These are phyloP conservation scores for Alectoria sarmentosa DNA, from an alignment of 495 filamentous ascomycete species.

Conservation along the genomic window DNA sequence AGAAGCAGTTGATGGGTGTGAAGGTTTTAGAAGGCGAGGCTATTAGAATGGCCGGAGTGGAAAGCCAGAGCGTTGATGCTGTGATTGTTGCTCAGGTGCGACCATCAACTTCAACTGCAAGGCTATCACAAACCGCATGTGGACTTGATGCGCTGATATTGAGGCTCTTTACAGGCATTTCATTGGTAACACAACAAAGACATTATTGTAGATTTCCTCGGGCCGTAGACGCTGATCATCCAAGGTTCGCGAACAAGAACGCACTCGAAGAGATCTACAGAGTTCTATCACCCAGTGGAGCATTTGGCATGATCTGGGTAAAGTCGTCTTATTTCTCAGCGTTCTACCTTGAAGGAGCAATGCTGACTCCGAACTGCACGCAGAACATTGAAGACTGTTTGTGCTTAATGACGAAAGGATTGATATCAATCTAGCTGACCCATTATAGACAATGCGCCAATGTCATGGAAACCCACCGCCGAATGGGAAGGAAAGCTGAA, in stretches of 20 bases:
- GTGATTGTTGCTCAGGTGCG: slow-evolving; percentile 59
- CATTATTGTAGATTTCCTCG: not conserved
- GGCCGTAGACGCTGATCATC: not conserved
- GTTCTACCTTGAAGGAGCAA: not conserved
- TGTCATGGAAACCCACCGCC: slow-evolving; percentile 37
- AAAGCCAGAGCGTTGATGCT: slow-evolving; percentile 51
- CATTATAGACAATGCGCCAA: slow-evolving; percentile 43
- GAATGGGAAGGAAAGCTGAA: slow-evolving; percentile 50
- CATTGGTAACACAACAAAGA: slow-evolving; percentile 45
- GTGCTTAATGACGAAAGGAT: slow-evolving; percentile 11
- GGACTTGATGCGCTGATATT: slow-evolving; percentile 7
- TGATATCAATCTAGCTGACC: slow-evolving; percentile 12
- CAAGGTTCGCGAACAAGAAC: slow-evolving; percentile 53
- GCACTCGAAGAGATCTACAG: slow-evolving; percentile 53
- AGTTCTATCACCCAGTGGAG: slow-evolving; percentile 43
- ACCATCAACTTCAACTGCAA: not conserved
- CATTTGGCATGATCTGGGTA: slow-evolving; percentile 51
- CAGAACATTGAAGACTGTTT: slow-evolving; percentile 56
- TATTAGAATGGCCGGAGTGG: slow-evolving; percentile 41
- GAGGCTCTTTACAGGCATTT: slow-evolving; percentile 40
- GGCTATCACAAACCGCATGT: no score
- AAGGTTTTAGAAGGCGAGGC: slow-evolving; percentile 48
- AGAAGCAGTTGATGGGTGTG: slow-evolving; percentile 46
- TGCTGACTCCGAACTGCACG: not conserved
- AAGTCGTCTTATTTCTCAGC: not conserved